Percentiles rank a stretch among this genome's conserved stretches.
Evolutionary conservation across 2,329 filamentous ascomycete genomes (phyloP).

Genomic region (Alternaria atra): DNA sequence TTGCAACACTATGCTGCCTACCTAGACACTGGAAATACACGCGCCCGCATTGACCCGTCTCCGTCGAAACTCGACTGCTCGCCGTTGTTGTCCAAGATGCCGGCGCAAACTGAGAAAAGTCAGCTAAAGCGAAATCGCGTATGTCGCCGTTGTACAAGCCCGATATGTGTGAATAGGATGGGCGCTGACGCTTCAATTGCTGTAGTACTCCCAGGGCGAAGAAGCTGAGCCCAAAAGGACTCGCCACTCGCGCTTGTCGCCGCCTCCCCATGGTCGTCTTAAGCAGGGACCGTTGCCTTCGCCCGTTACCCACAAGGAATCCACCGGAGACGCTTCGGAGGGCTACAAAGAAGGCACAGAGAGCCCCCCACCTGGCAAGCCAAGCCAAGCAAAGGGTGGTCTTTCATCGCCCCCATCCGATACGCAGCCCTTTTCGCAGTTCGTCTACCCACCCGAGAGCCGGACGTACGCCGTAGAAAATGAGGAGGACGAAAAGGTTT

Average conservation of each 20-base stretch:
- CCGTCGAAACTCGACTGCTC: constrained; percentile 24
- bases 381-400: constrained; percentile 54
- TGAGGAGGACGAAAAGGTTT: constrained; percentile 85
- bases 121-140: constrained; percentile 85
- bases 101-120: constrained; percentile 74
- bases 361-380: constrained; percentile 65
- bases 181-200: constrained; percentile 31
- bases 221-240: constrained; percentile 80
- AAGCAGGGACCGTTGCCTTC: constrained; percentile 73
- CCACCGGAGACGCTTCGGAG: constrained; percentile 64
- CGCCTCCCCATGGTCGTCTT: constrained; percentile 60
- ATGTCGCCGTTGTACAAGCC: constrained; percentile 47
- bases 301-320: constrained; percentile 76
- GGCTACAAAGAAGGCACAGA: constrained; percentile 73
- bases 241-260: constrained; percentile 73
- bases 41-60: constrained; percentile 32
- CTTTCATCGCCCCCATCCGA: constrained; percentile 71
- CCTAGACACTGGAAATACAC: constrained; percentile 26
- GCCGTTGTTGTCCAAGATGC: constrained; percentile 54
- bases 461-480: constrained; percentile 85
- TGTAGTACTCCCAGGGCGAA: constrained; percentile 72
- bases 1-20: constrained; percentile 32
- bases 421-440: constrained; percentile 83
- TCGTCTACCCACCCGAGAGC: constrained; percentile 73
- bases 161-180: background rate